Conservation (phyloP, 805 yeast genomes). For the Candida lessepsii region DNA sequence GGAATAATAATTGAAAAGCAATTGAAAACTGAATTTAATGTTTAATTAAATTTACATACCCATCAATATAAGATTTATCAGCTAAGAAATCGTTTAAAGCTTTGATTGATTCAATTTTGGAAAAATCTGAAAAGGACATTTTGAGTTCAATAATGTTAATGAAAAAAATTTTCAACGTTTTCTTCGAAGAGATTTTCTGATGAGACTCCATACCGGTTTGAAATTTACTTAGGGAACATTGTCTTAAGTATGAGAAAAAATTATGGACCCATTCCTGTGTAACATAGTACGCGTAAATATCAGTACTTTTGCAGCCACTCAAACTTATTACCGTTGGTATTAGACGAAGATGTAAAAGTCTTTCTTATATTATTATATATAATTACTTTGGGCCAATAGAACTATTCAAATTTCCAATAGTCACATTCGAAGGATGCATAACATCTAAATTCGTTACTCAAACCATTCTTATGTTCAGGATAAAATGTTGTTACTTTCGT, state of each 20-base stretch:
- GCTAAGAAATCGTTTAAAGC: slow-evolving; percentile 82
- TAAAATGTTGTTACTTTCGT: slow-evolving; percentile 60
- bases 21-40: neutral
- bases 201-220: slow-evolving; percentile 5
- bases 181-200: neutral
- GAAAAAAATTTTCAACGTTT: slow-evolving; percentile 16
- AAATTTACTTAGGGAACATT: slow-evolving; percentile 6
- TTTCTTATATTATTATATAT: slow-evolving; percentile 44
- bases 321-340: neutral
- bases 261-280: no score
- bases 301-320: slow-evolving; percentile 7
- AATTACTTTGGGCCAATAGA: slow-evolving; percentile 17
- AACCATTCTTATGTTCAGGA: slow-evolving; percentile 83
- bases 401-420: slow-evolving; percentile 54
- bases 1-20: neutral
- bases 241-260: neutral
- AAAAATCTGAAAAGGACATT: slow-evolving; percentile 81
- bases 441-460: slow-evolving; percentile 85
- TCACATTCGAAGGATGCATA: slow-evolving; percentile 74
- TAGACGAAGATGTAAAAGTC: neutral
- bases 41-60: slow-evolving; percentile 59
- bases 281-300: slow-evolving; percentile 4
- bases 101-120: slow-evolving; percentile 61
- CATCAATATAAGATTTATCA: slow-evolving; percentile 92
- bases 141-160: slow-evolving; percentile 4